These are phyloP conservation scores for Aspergillus olivimuriae DNA, from an alignment of 495 filamentous ascomycete genomes.

Conservation along the genomic window DNA sequence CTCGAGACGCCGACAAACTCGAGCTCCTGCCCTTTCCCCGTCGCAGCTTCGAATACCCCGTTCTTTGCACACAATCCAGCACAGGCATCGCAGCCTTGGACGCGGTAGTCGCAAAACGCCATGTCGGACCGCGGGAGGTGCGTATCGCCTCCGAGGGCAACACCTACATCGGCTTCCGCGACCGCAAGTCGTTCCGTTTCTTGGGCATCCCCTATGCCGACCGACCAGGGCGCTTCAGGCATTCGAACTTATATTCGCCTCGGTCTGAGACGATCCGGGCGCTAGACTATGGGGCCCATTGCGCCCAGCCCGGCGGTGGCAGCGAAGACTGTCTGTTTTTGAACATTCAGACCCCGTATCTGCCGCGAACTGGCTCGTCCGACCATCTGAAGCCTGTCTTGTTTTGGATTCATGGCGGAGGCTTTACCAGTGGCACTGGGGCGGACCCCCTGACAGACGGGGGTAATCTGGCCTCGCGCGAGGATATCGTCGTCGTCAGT, in stretches of 20 bases:
- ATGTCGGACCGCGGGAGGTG: conserved; percentile 22
- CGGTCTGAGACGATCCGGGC: conserved; percentile 33
- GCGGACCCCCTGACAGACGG: conserved; percentile 28
- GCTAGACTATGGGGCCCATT: conserved; percentile 33
- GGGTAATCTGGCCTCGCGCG: conserved; percentile 28
- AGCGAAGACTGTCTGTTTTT: conserved; percentile 37
- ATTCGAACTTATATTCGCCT: conserved; percentile 30
- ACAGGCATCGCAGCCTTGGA: conserved; percentile 7
- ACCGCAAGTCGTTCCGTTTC: conserved; percentile 45
- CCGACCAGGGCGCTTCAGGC: conserved; percentile 31
- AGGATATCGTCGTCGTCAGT: conserved; percentile 37
- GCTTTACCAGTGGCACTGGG: conserved; percentile 30
- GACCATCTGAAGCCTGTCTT: conserved; percentile 28
- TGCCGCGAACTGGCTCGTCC: conserved; percentile 26
- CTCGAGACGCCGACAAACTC: conserved; percentile 7
- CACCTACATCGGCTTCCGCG: conserved; percentile 34
- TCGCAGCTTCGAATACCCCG: conserved; percentile 21
- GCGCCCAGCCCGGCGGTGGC: conserved; percentile 28
- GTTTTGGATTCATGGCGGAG: conserved; percentile 40
- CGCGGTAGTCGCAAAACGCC: conserved; percentile 8
- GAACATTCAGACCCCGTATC: conserved; percentile 40
- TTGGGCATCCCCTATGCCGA: conserved; percentile 42
- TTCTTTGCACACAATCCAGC: conserved; percentile 39
- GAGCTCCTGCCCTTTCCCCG: conserved; percentile 13
- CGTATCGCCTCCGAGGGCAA: conserved; percentile 29